Base-by-base conservation (phyloP, 495 filamentous ascomycete genomes). In the Friedmanniomyces simplex region DNA sequence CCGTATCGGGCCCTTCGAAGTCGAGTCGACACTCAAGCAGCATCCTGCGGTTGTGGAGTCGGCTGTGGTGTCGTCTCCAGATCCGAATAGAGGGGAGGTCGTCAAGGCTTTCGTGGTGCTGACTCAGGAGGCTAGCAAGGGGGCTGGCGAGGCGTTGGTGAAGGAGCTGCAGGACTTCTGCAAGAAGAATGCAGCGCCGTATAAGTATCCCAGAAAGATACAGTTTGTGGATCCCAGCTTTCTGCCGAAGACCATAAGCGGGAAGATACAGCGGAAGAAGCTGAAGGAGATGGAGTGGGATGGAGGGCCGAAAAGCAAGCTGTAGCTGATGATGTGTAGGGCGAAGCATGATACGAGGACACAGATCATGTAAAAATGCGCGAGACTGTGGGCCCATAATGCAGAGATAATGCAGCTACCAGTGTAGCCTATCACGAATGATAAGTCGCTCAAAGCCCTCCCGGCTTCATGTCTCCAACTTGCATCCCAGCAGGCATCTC, bases 171-270 rank as follows among this genome's bases (percentile, higher is more conserved):
- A 64, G 37, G 54, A 62, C 24, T 62, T 61, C 34, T 64, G 62
- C 51, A 64, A 62, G 50, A 32, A 54, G 48, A 49, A 62, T 45
- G 59, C 59, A 12, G 62, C 62, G 32, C 62, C 62, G 5, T 64
- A 64, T 37, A 64, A 64, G 55, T 64, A 64, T 39, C 62, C 62
- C 6, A 11, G 62, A 20, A 54, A 62, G 62, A 52, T 64, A 14
- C 48, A 62, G 26, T 62, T 64, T 36, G 62, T 64, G n/a, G 58
- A 58, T 10, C 25, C 48, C n/a, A 45, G 3, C 11, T 62, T 61
- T 21, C 50, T 65, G 59, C 62, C 62, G 12, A 65, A 62, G 54
- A 65, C 62, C n/a, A 65, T 65, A 16, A 43, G 26, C 13, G 59
- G 62, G 7, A 62, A 65, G 55, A 65, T 65, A 5, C 53, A 61